These are phyloP conservation scores for Colletotrichum euphorbiae DNA, from an alignment of 2,329 filamentous ascomycete species.

Conservation along the genomic window DNA sequence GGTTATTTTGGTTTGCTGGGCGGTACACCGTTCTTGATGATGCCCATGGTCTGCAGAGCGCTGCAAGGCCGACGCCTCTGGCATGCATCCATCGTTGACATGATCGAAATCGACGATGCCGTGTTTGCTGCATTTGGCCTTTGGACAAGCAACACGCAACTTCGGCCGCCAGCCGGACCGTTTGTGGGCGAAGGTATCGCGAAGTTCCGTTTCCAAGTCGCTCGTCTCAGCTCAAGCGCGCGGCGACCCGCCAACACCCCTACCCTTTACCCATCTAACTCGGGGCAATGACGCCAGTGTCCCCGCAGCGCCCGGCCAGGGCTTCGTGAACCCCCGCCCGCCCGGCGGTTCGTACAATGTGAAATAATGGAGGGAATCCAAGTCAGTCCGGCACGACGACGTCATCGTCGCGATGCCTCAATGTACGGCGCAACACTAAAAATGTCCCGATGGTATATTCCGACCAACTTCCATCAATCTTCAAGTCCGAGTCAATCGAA, in stretches of 20 bases:
- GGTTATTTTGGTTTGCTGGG: not conserved
- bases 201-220: conserved; percentile 32
- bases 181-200: conserved; percentile 22
- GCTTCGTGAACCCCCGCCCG: conserved; percentile 29
- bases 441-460: conserved; percentile 21
- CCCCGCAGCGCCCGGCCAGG: conserved; percentile 31
- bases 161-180: not conserved
- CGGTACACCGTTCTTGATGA: conserved; percentile 22
- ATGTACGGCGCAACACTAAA: conserved; percentile 14
- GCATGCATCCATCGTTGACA: conserved; percentile 13
- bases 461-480: conserved; percentile 4
- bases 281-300: conserved; percentile 34
- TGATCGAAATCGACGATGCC: not conserved
- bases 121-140: not conserved
- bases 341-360: conserved; percentile 22
- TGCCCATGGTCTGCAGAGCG: conserved; percentile 19
- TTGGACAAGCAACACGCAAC: not conserved
- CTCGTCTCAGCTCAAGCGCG: conserved; percentile 16
- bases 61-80: conserved; percentile 20
- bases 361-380: conserved; percentile 11
- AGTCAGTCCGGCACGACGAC: conserved; percentile 27
- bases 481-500: conserved; percentile 7
- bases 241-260: conserved; percentile 22
- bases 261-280: conserved; percentile 10
- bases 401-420: conserved; percentile 30